These are phyloP conservation scores for Stagonosporopsis cucurbitacearum DNA, from an alignment of 2,329 filamentous ascomycete species.

Conservation along the genomic window DNA sequence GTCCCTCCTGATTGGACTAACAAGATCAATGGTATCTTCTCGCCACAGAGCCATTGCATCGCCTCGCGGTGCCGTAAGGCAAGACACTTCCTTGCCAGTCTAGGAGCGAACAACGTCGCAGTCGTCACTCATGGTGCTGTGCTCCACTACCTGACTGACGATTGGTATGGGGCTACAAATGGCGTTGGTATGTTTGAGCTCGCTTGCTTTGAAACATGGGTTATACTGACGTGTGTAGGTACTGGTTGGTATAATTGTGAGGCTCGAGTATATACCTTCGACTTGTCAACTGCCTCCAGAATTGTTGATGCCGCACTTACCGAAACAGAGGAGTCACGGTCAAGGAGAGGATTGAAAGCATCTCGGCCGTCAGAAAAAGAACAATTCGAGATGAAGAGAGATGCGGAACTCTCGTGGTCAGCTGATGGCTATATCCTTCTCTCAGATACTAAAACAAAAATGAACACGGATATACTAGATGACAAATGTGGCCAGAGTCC, in stretches of 20 bases:
- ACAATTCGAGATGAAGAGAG: slow-evolving; percentile 14
- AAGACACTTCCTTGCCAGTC: slow-evolving; percentile 13
- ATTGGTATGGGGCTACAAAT: slow-evolving; percentile 59
- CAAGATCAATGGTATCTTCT: slow-evolving; percentile 28
- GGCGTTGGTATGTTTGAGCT: slow-evolving; percentile 17
- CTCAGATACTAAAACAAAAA: background rate
- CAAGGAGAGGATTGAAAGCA: background rate
- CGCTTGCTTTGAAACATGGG: background rate
- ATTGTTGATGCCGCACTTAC: slow-evolving; percentile 17
- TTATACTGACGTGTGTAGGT: slow-evolving; percentile 7
- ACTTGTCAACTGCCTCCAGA: slow-evolving; percentile 5
- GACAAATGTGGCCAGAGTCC: background rate
- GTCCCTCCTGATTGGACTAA: slow-evolving; percentile 67
- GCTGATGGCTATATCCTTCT: slow-evolving; percentile 19
- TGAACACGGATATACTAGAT: background rate
- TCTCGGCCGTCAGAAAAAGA: slow-evolving; percentile 3
- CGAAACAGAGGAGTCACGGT: slow-evolving; percentile 17
- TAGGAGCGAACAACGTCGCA: slow-evolving; percentile 61
- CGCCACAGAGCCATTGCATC: slow-evolving; percentile 50
- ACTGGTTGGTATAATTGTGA: slow-evolving; percentile 32
- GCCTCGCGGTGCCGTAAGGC: slow-evolving; percentile 8
- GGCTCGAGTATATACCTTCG: slow-evolving; percentile 23
- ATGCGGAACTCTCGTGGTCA: slow-evolving; percentile 18
- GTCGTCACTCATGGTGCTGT: slow-evolving; percentile 82
- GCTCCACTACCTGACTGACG: slow-evolving; percentile 80